A percentile compares a stretch with the other conserved stretches of the same genome.
These are phyloP conservation scores for Pleurotus ostreatus DNA, from an alignment of 768 basidiomycete genomes.

Conservation along the genomic window DNA sequence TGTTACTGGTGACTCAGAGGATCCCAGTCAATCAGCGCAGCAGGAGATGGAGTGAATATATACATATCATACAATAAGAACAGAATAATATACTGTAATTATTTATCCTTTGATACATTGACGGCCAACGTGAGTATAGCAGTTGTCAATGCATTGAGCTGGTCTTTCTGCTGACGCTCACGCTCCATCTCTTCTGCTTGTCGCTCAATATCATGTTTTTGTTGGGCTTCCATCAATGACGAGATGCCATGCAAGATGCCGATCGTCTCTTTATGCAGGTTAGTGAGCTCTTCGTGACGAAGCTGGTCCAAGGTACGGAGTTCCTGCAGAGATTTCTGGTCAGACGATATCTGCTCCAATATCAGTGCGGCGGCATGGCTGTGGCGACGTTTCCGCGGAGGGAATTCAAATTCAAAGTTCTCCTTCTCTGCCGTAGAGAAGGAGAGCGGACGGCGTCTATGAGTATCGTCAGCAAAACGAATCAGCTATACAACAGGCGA, in stretches of 20 bases:
- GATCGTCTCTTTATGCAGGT: background rate
- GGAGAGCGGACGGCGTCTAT: background rate
- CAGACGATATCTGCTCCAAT: background rate
- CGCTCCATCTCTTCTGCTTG: background rate
- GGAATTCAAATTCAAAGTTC: background rate
- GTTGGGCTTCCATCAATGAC: background rate
- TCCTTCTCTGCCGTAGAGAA: background rate
- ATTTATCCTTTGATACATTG: no score
- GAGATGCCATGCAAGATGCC: background rate
- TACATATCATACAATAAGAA: no score
- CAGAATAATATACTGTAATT: no score
- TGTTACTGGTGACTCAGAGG: no score
- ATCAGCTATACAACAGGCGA: no score
- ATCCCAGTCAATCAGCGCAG: no score
- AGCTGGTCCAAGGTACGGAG: background rate
- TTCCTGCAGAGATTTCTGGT: background rate
- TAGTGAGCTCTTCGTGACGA: background rate
- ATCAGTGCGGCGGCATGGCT: background rate
- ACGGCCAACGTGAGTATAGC: no score
- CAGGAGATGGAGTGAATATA: no score
- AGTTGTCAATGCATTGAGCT: no score
- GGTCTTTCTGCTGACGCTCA: no score
- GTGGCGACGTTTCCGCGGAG: background rate
- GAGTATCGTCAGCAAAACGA: no score
- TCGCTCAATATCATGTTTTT: constrained; percentile 7